Conservation (phyloP, 129 eudicot genomes). For the Escallonia rubra region DNA sequence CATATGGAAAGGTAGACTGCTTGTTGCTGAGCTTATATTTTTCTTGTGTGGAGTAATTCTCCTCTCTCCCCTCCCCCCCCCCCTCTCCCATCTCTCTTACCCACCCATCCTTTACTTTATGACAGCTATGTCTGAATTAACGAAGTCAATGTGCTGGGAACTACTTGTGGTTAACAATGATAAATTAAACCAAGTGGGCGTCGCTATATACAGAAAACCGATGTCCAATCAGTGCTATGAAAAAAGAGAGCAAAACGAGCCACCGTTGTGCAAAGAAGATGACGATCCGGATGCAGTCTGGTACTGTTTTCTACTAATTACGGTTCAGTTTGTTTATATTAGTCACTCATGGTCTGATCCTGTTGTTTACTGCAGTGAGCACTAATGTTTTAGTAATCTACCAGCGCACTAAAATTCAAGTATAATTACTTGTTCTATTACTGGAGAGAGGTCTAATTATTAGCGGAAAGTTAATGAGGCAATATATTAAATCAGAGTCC, state of each 20-base stretch:
- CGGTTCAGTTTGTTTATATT: neutral
- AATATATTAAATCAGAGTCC: too few species aligned
- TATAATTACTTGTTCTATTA: neutral
- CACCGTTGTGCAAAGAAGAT: conserved; percentile 62
- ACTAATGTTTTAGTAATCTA: too few species aligned
- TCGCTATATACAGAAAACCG: conserved; percentile 75
- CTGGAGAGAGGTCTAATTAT: neutral
- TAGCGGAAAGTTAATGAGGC: neutral
- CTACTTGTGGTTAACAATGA: conserved; percentile 55
- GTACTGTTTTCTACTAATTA: conserved; percentile 21
- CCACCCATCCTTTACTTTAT: conserved; percentile 2
- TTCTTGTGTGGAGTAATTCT: too few species aligned
- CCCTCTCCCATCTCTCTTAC: too few species aligned
- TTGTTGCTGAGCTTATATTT: neutral
- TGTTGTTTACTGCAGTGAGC: neutral
- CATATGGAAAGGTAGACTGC: conserved; percentile 67
- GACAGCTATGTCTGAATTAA: conserved; percentile 74
- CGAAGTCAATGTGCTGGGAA: conserved; percentile 84
- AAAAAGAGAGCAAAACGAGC: conserved; percentile 57
- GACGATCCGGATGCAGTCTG: conserved; percentile 91
- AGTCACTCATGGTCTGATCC: neutral
- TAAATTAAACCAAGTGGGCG: conserved; percentile 67
- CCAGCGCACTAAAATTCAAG: neutral
- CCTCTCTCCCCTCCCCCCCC: too few species aligned
- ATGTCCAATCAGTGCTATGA: conserved; percentile 73